phyloP scores from a whole-genome alignment of 2,329 filamentous ascomycete genomes.

The Aspergillus fischeri region DNA sequence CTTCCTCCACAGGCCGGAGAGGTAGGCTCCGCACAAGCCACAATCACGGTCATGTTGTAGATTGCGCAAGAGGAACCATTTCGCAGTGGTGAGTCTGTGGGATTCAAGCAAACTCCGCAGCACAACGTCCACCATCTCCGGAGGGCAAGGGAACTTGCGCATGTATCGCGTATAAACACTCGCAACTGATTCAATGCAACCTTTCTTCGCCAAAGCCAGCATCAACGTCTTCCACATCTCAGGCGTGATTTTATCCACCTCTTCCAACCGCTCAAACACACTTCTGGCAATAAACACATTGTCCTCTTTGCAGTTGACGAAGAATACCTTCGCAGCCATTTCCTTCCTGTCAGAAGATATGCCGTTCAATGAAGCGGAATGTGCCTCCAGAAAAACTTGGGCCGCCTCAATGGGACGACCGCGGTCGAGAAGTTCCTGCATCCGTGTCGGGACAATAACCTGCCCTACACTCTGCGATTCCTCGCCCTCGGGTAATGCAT shows the following conservation, averaged over 20 bases:
- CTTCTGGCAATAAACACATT: slow-evolving; percentile 38
- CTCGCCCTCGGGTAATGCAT: neutral
- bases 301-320: slow-evolving; percentile 32
- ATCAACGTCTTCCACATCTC: slow-evolving; percentile 37
- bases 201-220: slow-evolving; percentile 31
- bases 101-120: slow-evolving; percentile 37
- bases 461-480: neutral
- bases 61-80: slow-evolving; percentile 31
- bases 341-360: slow-evolving; percentile 27
- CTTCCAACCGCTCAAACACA: slow-evolving; percentile 33
- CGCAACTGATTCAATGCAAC: slow-evolving; percentile 34
- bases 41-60: slow-evolving; percentile 31
- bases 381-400: slow-evolving; percentile 31
- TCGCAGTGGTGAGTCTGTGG: slow-evolving; percentile 34
- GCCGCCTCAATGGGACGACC: slow-evolving; percentile 33
- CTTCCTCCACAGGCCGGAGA: slow-evolving; percentile 38
- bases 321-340: slow-evolving; percentile 30
- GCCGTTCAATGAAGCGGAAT: slow-evolving; percentile 15
- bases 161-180: slow-evolving; percentile 28
- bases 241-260: slow-evolving; percentile 26
- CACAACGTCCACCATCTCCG: slow-evolving; percentile 31
- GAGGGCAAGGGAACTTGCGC: slow-evolving; percentile 26
- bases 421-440: slow-evolving; percentile 24
- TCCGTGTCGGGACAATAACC: slow-evolving; percentile 14
- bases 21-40: slow-evolving; percentile 34